Evolutionary conservation across 225 moss, liverwort and hornwort genomes (phyloP).

Genomic region (Thuidium tamariscinum): DNA sequence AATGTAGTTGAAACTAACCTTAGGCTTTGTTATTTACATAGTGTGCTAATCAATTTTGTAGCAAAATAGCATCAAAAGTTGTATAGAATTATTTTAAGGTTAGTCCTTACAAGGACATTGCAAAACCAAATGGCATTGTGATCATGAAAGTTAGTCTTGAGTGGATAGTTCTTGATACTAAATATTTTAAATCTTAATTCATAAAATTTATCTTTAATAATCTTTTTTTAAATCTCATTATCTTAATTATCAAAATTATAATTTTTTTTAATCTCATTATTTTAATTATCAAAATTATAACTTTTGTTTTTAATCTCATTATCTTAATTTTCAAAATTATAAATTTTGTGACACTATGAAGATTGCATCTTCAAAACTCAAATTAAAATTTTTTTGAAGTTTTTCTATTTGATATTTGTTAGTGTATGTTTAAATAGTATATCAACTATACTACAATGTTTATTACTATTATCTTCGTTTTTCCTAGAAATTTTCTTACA

Average conservation of each 20-base stretch:
- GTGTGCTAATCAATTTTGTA: accelerated
- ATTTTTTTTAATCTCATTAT: too few relatives aligned
- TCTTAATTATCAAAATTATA: background rate
- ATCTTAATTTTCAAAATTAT: background rate
- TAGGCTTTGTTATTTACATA: background rate
- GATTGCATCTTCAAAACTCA: background rate
- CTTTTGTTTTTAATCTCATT: too few relatives aligned
- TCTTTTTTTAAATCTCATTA: background rate
- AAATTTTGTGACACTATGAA: background rate
- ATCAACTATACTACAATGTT: accelerated
- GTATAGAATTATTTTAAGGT: background rate
- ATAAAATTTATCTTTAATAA: accelerated
- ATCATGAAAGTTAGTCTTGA: background rate
- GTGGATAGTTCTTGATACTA: background rate
- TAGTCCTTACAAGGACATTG: background rate
- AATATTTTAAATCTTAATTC: background rate
- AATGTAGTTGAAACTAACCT: background rate
- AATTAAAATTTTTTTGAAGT: background rate
- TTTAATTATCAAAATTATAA: background rate
- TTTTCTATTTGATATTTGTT: background rate
- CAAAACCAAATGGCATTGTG: background rate
- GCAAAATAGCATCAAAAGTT: background rate
- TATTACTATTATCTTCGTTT: background rate
- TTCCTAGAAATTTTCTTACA: accelerated
- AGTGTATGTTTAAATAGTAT: accelerated